Percentiles rank a stretch among this genome's conserved stretches.
These are phyloP conservation scores for Citrus glauca DNA, from an alignment of 345 rosid genomes.

Conservation along the genomic window DNA sequence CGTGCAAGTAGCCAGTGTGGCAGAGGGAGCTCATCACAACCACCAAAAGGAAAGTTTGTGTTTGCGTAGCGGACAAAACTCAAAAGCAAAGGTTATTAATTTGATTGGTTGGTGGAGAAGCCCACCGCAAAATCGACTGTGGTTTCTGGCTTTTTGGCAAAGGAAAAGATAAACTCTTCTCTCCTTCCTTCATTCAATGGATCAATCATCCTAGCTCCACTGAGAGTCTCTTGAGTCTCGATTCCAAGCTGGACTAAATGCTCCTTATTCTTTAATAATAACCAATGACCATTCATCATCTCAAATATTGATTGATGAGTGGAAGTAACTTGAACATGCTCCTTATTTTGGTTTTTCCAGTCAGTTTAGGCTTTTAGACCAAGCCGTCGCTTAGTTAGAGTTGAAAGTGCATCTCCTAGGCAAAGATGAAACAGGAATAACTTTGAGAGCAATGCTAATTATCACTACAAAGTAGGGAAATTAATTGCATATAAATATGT, in stretches of 20 bases:
- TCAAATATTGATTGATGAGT: neutral
- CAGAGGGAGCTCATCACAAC: neutral
- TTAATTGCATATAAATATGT: neutral
- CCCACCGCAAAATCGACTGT: neutral
- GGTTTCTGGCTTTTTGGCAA: neutral
- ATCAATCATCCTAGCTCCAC: neutral
- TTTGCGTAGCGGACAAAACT: neutral
- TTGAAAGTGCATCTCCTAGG: too few relatives aligned
- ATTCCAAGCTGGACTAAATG: too few relatives aligned
- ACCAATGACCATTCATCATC: neutral
- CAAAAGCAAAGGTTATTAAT: neutral
- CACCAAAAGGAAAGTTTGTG: neutral
- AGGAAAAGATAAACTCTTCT: neutral
- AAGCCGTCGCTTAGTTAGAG: too few relatives aligned
- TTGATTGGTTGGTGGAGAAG: neutral
- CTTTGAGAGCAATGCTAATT: too few relatives aligned
- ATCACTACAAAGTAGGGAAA: too few relatives aligned
- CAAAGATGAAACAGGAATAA: too few relatives aligned
- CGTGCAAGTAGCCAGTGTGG: neutral
- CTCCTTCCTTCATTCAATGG: neutral
- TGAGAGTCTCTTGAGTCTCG: neutral
- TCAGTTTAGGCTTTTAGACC: neutral
- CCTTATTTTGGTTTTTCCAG: neutral
- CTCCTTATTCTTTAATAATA: too few relatives aligned
- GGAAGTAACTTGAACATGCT: neutral